Percentiles rank a stretch among this genome's conserved stretches.
These are phyloP conservation scores for Pyrenochaeta sp. DNA, from an alignment of 2,329 filamentous ascomycete genomes.

Conservation along the genomic window DNA sequence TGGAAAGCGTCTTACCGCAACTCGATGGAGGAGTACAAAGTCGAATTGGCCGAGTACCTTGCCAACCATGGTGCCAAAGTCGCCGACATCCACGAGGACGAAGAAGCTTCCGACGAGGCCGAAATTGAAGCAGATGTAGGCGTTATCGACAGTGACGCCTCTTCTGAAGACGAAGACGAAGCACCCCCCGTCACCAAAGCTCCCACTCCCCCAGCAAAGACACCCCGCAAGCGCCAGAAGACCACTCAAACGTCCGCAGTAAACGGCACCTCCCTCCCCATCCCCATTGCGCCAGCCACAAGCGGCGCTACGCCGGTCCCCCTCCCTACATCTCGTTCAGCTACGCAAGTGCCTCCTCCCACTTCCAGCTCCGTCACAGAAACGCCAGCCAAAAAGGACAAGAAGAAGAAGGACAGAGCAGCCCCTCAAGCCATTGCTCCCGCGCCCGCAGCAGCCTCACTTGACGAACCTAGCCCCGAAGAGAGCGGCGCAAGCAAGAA, in stretches of 20 bases:
- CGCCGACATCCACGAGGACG: slow-evolving; percentile 55
- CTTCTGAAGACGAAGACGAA: slow-evolving; percentile 44
- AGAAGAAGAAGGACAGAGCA: slow-evolving; percentile 41
- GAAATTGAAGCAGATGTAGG: slow-evolving; percentile 46
- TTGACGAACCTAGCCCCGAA: slow-evolving; percentile 40
- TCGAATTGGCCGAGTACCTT: slow-evolving; percentile 65
- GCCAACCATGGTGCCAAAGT: slow-evolving; percentile 52
- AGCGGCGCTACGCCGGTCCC: slow-evolving; percentile 34
- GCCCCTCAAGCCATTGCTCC: slow-evolving; percentile 37
- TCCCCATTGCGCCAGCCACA: slow-evolving; percentile 26
- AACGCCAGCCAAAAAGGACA: slow-evolving; percentile 43
- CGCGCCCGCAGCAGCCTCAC: slow-evolving; percentile 29
- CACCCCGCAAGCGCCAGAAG: slow-evolving; percentile 52
- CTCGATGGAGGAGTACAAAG: slow-evolving; percentile 63
- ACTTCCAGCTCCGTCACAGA: slow-evolving; percentile 14
- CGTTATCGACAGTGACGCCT: slow-evolving; percentile 54
- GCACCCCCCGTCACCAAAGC: slow-evolving; percentile 44
- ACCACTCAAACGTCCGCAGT: slow-evolving; percentile 27
- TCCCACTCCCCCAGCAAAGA: slow-evolving; percentile 47
- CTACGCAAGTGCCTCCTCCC: slow-evolving; percentile 23
- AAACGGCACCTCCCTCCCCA: slow-evolving; percentile 30
- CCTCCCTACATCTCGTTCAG: slow-evolving; percentile 28
- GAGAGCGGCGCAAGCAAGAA: slow-evolving; percentile 42
- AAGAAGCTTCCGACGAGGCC: slow-evolving; percentile 33
- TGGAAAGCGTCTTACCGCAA: slow-evolving; percentile 61